A percentile compares a stretch with the other conserved stretches of the same genome.
These are phyloP conservation scores for Gonapodya prolifera DNA, from an alignment of 192 early-diverging fungal species.

Conservation along the genomic window DNA sequence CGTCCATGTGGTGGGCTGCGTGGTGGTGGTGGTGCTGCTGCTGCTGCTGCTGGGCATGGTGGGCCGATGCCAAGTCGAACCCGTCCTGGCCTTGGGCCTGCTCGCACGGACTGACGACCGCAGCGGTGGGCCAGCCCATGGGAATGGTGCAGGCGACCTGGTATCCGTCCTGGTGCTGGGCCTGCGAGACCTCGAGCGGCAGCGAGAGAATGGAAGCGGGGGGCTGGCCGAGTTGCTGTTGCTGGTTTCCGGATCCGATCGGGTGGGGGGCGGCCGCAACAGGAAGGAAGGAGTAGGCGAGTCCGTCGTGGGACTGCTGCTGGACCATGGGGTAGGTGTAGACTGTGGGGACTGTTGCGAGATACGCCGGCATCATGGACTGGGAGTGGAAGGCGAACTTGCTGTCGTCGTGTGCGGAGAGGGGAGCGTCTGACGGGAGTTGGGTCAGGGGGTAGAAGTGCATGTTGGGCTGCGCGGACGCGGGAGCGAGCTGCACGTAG, in stretches of 20 bases:
- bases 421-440: not conserved
- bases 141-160: not conserved
- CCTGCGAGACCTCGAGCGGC: not conserved
- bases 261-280: not conserved
- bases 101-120: not conserved
- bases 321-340: not conserved
- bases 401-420: not conserved
- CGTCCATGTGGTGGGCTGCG: too few species aligned
- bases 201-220: not conserved
- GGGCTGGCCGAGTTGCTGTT: not conserved
- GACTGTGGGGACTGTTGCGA: not conserved
- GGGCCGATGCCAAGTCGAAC: not conserved
- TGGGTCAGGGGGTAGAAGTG: not conserved
- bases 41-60: not conserved
- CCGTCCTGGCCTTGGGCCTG: not conserved
- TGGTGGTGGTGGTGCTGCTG: too few species aligned
- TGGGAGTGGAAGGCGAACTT: not conserved
- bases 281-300: not conserved
- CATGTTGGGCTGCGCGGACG: not conserved
- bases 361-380: not conserved
- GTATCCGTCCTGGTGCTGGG: not conserved
- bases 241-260: not conserved
- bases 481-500: not conserved
- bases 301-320: not conserved
- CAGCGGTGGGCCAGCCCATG: not conserved